Percentiles rank a stretch among this genome's conserved stretches.
Evolutionary conservation across 768 basidiomycete genomes (phyloP).

Genomic region (Tylopilus intermedius): DNA sequence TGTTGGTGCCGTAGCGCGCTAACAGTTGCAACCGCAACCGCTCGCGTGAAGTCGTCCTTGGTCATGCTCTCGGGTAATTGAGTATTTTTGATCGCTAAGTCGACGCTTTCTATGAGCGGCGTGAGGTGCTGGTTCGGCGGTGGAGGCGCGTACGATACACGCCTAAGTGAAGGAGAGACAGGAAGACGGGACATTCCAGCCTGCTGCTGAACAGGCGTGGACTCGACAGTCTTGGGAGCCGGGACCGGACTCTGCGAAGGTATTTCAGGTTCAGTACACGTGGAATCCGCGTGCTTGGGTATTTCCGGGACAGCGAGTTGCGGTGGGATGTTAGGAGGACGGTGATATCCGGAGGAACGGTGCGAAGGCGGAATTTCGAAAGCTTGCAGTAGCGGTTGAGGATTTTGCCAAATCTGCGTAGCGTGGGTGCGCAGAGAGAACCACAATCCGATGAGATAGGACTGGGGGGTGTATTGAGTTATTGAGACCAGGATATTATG

Average conservation of each 20-base stretch:
- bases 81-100: conserved; percentile 64
- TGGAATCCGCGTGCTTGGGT: conserved; percentile 44
- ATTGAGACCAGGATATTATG: neutral
- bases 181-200: conserved; percentile 19
- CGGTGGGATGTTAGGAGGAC: conserved; percentile 24
- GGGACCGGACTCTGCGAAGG: conserved; percentile 40
- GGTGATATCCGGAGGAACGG: conserved; percentile 64
- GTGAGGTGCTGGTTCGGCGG: conserved; percentile 38
- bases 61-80: conserved; percentile 61
- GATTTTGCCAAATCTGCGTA: conserved; percentile 98
- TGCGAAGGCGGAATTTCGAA: conserved; percentile 51
- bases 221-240: conserved; percentile 27
- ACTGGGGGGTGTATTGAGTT: conserved; percentile 43
- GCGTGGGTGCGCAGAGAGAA: conserved; percentile 98
- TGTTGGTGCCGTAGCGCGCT: conserved; percentile 83
- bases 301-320: conserved; percentile 19
- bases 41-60: conserved; percentile 86
- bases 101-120: conserved; percentile 75
- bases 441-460: conserved; percentile 96
- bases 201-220: conserved; percentile 14
- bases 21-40: conserved; percentile 91
- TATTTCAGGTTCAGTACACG: conserved; percentile 28
- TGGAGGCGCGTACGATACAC: conserved; percentile 53
- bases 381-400: conserved; percentile 72
- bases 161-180: conserved; percentile 44